phyloP scores from a whole-genome alignment of 495 filamentous ascomycete species.

The Talaromyces stipitatus region DNA sequence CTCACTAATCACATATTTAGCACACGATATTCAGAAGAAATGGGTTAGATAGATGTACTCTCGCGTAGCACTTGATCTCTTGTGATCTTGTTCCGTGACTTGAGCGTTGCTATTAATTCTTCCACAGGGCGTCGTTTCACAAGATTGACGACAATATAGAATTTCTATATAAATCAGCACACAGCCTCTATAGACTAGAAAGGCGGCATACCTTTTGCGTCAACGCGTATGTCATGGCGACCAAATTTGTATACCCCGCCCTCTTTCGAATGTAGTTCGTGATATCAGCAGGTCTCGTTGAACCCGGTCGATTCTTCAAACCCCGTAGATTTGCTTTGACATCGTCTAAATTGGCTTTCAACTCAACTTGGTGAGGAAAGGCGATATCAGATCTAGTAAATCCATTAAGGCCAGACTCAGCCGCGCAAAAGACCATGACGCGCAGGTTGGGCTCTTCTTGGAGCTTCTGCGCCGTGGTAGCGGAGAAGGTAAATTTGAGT shows the following conservation, averaged over 20 bases:
- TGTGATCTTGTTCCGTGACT: constrained; percentile 59
- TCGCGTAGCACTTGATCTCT: constrained; percentile 76
- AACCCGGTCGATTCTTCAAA: constrained; percentile 90
- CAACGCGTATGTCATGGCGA: constrained; percentile 85
- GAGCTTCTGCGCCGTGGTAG: constrained; percentile 41
- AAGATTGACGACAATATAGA: constrained; percentile 63
- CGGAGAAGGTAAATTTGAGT: constrained; percentile 43
- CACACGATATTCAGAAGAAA: neutral
- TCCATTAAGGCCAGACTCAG: constrained; percentile 42
- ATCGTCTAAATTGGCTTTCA: constrained; percentile 82
- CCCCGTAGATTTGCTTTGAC: constrained; percentile 85
- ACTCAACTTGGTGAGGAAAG: constrained; percentile 86
- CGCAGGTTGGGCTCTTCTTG: constrained; percentile 45
- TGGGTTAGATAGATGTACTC: constrained; percentile 48
- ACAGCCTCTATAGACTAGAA: neutral
- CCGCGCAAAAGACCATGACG: constrained; percentile 78
- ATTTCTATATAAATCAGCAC: constrained; percentile 50
- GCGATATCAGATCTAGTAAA: constrained; percentile 63
- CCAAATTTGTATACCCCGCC: constrained; percentile 60
- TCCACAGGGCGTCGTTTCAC: constrained; percentile 66
- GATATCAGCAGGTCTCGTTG: constrained; percentile 86
- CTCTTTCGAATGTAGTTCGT: constrained; percentile 66
- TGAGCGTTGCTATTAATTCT: constrained; percentile 61
- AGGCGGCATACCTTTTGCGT: constrained; percentile 65
- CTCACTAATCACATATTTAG: constrained; percentile 47